These are phyloP conservation scores for Phialocephala subalpina DNA, from an alignment of 2,329 filamentous ascomycete genomes.

Conservation along the genomic window DNA sequence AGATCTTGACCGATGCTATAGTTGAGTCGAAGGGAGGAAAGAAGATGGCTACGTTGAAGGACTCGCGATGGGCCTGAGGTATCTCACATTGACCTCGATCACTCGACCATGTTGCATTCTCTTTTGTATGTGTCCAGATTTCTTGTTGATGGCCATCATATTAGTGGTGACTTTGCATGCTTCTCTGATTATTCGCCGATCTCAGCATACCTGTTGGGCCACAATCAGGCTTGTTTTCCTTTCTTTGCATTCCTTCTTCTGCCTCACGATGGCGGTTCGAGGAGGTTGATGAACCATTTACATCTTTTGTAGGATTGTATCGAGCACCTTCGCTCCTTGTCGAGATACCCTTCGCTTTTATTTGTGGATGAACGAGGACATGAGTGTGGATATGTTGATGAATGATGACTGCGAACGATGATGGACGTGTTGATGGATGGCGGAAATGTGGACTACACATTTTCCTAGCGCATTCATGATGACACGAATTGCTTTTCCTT, in stretches of 20 bases:
- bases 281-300: not conserved
- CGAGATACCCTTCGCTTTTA: not conserved
- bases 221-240: not conserved
- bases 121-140: not conserved
- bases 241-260: not conserved
- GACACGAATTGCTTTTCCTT: not conserved
- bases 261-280: not conserved
- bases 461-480: not conserved
- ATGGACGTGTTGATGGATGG: not conserved
- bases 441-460: not conserved
- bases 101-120: not conserved
- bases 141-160: not conserved
- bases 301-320: not conserved
- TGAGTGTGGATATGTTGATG: not conserved
- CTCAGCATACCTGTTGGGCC: not conserved
- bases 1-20: not conserved
- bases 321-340: not conserved
- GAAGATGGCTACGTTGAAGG: slow-evolving; percentile 1
- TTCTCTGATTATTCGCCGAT: not conserved
- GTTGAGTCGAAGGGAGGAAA: not conserved
- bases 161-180: not conserved
- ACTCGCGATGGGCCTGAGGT: slow-evolving; percentile 9
- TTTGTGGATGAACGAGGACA: not conserved
- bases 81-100: not conserved
- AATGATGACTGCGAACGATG: not conserved